These are phyloP conservation scores for Stagonosporopsis cucurbitacearum DNA, from an alignment of 2,329 filamentous ascomycete genomes.

Conservation along the genomic window DNA sequence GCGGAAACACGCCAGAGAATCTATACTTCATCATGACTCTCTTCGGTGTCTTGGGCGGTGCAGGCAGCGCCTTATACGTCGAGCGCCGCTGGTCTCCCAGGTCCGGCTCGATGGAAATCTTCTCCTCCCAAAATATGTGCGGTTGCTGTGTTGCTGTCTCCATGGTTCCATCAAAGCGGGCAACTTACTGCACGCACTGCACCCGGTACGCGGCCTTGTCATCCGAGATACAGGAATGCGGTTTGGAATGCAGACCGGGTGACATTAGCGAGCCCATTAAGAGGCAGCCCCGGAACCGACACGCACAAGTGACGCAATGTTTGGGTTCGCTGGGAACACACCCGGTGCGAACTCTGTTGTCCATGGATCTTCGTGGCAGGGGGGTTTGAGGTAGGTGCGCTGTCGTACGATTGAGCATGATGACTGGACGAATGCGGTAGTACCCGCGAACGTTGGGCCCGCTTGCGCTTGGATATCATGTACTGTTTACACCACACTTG, in stretches of 20 bases:
- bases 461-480: background rate
- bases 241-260: background rate
- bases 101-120: constrained; percentile 27
- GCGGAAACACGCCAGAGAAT: constrained; percentile 27
- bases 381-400: background rate
- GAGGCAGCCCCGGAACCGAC: background rate
- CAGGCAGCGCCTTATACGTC: constrained; percentile 27
- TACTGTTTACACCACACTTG: background rate
- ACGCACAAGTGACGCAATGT: constrained; percentile 10
- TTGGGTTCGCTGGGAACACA: background rate
- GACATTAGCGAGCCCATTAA: background rate
- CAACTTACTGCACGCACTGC: background rate
- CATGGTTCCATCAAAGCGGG: background rate
- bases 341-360: background rate
- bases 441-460: background rate
- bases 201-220: background rate
- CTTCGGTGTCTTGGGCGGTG: constrained; percentile 27
- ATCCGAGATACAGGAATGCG: background rate
- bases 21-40: constrained; percentile 29
- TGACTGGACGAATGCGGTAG: constrained; percentile 4
- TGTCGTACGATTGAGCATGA: background rate
- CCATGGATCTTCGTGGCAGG: background rate
- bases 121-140: constrained; percentile 16
- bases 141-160: background rate
- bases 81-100: constrained; percentile 31